phyloP scores from a whole-genome alignment of 1,284 basidiomycete genomes.

The Microbotryum silenes-acaulis region DNA sequence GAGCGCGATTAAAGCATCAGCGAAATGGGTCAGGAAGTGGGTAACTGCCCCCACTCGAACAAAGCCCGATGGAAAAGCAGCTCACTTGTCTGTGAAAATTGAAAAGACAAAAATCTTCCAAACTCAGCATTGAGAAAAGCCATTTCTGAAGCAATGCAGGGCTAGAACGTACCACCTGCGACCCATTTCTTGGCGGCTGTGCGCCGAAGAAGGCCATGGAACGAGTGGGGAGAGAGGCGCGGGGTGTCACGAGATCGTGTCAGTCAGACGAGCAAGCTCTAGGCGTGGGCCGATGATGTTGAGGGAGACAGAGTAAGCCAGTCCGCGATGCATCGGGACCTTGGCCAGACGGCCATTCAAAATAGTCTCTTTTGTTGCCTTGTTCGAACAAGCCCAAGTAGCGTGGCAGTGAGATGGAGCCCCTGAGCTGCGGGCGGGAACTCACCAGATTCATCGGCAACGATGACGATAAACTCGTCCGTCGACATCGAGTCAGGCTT shows the following conservation, averaged over 20 bases:
- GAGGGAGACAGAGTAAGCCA: too few species aligned
- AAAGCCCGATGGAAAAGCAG: not conserved
- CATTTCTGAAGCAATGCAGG: too few species aligned
- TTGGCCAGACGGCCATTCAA: too few species aligned
- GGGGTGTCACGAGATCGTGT: not conserved
- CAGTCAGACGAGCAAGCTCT: not conserved
- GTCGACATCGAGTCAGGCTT: constrained; percentile 41
- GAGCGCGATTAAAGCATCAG: not conserved
- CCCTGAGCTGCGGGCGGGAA: not conserved
- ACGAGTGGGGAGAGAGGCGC: too few species aligned
- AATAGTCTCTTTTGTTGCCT: too few species aligned
- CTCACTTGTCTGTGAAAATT: constrained; percentile 7
- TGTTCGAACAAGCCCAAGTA: too few species aligned
- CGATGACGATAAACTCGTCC: constrained; percentile 42
- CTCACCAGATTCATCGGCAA: constrained; percentile 37
- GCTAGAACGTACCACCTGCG: constrained; percentile 36
- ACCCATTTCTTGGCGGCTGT: constrained; percentile 38
- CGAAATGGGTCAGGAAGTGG: not conserved
- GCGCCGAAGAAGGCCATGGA: not conserved
- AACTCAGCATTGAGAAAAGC: too few species aligned
- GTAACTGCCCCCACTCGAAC: too few species aligned
- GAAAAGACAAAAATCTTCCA: too few species aligned
- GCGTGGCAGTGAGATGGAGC: not conserved
- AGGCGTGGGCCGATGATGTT: not conserved
- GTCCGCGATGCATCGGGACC: too few species aligned